Conservation (phyloP, 78 protist species). For the Cavenderia fasciculata region DNA sequence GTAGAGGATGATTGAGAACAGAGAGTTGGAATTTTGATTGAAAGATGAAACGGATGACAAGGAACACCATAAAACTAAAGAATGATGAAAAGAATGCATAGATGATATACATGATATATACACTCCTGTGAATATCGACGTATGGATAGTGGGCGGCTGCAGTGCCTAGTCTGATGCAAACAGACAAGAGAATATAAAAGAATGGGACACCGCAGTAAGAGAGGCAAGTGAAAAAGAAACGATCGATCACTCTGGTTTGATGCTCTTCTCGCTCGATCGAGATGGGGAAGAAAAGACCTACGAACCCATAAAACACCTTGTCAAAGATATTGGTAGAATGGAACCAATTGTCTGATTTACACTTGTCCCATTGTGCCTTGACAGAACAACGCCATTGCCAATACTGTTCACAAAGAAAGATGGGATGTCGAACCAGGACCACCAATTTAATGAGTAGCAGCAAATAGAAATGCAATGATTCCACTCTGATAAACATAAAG, state of each 20-base stretch:
- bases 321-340: neutral
- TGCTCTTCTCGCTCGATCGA: slow-evolving; percentile 69
- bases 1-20: slow-evolving; percentile 48
- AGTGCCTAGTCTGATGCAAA: slow-evolving; percentile 23
- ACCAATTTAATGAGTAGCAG: neutral
- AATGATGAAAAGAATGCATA: slow-evolving; percentile 55
- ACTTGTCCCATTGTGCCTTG: slow-evolving; percentile 7
- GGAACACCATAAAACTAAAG: slow-evolving; percentile 15
- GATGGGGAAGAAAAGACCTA: slow-evolving; percentile 41
- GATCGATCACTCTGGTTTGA: slow-evolving; percentile 57
- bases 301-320: neutral
- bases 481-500: slow-evolving; percentile 4
- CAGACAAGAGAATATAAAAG: slow-evolving; percentile 29
- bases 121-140: neutral
- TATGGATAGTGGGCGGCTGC: slow-evolving; percentile 35
- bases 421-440: neutral
- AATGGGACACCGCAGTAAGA: slow-evolving; percentile 45
- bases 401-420: slow-evolving; percentile 36
- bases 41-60: slow-evolving; percentile 29
- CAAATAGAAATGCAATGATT: neutral
- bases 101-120: slow-evolving; percentile 4
- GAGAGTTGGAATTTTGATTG: slow-evolving; percentile 37
- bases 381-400: slow-evolving; percentile 20
- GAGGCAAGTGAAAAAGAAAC: slow-evolving; percentile 42
- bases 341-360: slow-evolving; percentile 2